A percentile compares a stretch with the other conserved stretches of the same genome.
phyloP scores from a whole-genome alignment of 148 eudicot species.

The Vaccinium vitisidaea region DNA sequence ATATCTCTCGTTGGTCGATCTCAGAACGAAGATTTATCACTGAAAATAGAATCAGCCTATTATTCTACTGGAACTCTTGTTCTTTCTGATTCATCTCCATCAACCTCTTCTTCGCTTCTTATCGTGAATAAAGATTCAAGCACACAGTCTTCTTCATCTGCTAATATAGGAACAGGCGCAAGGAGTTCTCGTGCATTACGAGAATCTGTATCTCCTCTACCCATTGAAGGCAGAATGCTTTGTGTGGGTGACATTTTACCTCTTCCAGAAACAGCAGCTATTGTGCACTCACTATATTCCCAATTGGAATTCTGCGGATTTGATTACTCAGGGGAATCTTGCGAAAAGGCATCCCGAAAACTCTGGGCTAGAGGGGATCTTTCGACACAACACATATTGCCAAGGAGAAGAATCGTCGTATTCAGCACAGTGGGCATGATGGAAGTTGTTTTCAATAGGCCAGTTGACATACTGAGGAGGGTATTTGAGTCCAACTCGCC shows the following conservation, averaged over 20 bases:
- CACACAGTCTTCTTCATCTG: slow-evolving; percentile 62
- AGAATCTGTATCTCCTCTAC: slow-evolving; percentile 86
- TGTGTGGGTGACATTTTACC: slow-evolving; percentile 88
- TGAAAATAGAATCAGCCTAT: slow-evolving; percentile 82
- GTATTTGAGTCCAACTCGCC: slow-evolving; percentile 87
- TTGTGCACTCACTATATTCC: slow-evolving; percentile 83
- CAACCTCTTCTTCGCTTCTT: slow-evolving; percentile 81
- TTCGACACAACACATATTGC: slow-evolving; percentile 87
- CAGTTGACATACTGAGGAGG: slow-evolving; percentile 89
- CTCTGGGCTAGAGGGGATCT: slow-evolving; percentile 97
- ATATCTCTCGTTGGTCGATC: slow-evolving; percentile 70
- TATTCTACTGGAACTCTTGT: slow-evolving; percentile 84
- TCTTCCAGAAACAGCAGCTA: slow-evolving; percentile 67
- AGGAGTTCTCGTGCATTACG: slow-evolving; percentile 80
- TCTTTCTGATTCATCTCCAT: slow-evolving; percentile 94
- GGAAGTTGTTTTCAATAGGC: slow-evolving; percentile 93
- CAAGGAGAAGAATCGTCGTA: slow-evolving; percentile 81
- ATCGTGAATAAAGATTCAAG: slow-evolving; percentile 77
- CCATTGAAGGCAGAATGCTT: slow-evolving; percentile 94
- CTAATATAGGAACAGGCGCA: slow-evolving; percentile 52
- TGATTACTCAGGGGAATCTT: slow-evolving; percentile 56
- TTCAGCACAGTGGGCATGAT: slow-evolving; percentile 99
- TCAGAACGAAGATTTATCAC: slow-evolving; percentile 81
- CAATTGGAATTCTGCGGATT: slow-evolving; percentile 62
- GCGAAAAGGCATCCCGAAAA: slow-evolving; percentile 67